phyloP scores from a whole-genome alignment of 441 rosid genomes.

The Populus hybrid region DNA sequence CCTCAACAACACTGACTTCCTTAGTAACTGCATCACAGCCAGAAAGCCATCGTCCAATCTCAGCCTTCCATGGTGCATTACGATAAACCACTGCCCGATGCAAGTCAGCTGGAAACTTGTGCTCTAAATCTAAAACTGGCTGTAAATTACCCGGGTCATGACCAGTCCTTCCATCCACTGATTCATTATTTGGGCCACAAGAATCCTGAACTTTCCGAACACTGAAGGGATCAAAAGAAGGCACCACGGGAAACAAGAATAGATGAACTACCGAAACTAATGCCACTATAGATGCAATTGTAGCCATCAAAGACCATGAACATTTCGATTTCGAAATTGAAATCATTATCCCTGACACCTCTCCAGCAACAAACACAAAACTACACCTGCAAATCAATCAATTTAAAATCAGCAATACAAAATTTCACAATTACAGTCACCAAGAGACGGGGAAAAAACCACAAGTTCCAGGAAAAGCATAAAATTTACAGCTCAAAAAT shows the following conservation, averaged over 20 bases:
- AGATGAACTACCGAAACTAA: constrained; percentile 70
- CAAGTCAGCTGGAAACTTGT: constrained; percentile 62
- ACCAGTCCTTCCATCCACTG: constrained; percentile 31
- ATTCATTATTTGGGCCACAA: constrained; percentile 40
- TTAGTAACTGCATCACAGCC: constrained; percentile 59
- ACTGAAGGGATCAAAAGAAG: constrained; percentile 57
- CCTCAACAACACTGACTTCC: constrained; percentile 65
- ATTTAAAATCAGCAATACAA: neutral
- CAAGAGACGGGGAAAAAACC: neutral
- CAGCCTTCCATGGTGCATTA: constrained; percentile 85
- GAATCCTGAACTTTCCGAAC: constrained; percentile 46
- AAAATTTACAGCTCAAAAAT: neutral
- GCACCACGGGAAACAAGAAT: constrained; percentile 66
- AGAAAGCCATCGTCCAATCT: constrained; percentile 88
- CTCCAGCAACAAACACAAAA: constrained; percentile 14
- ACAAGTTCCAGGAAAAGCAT: neutral
- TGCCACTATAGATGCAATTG: constrained; percentile 49
- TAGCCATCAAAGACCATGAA: constrained; percentile 69
- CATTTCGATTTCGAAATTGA: constrained; percentile 55
- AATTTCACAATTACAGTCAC: constrained; percentile 7
- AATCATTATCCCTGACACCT: constrained; percentile 36
- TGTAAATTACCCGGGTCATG: constrained; percentile 21
- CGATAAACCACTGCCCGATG: constrained; percentile 66
- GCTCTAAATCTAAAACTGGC: constrained; percentile 41
- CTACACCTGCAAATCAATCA: neutral